Evolutionary conservation across 148 eudicot genomes (phyloP), one percentile per base, ranked within the genome.

Genomic region (Limonium bicolor): DNA sequence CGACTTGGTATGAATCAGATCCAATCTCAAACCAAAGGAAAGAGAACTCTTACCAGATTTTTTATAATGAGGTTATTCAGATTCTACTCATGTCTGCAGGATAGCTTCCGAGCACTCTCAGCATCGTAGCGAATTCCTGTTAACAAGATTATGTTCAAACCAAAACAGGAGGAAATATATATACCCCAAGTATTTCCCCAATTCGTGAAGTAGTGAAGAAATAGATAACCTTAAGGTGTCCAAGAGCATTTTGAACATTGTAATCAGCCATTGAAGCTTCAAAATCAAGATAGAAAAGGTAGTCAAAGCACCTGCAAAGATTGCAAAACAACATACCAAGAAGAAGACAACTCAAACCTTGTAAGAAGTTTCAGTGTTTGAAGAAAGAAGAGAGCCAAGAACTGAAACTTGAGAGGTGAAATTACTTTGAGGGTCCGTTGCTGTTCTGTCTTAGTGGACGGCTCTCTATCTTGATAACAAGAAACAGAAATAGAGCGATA

Each of bases 181-280:
- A 12, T 43, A 43, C 4, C 24, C 6, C 27, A 24, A 40, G 20
- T 36, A 14, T 12, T 8, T 13, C 39, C 39, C 14, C 39, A 35
- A 6, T 13, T 35, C 5, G 39, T 6, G 16, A 39, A 7, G 7
- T 12, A 40, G 23, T 14, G 4, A 20, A 40, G 23, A 38, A 1
- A 29, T 38, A 38, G 43, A 38, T 18, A 23, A 48, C 84, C 73
- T 66, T 66, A 27, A 77, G 70, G 54, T 77, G 73, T 32, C 69
- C 55, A 29, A 77, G 72, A 46, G 84, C 84, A 66, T 69, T 77
- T 55, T 72, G 84, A 15, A 76, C 84, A 51, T 67, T 69, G 53
- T 56, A 70, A 43, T 77, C 79, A 12, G 84, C 84, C 79, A 72
- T 77, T 21, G 84, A 77, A 27, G 76, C 84, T 66, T 77, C 79